Percentiles rank a stretch among this genome's conserved stretches.
phyloP scores from a whole-genome alignment of 768 basidiomycete genomes.

The Tulasnella sp. region DNA sequence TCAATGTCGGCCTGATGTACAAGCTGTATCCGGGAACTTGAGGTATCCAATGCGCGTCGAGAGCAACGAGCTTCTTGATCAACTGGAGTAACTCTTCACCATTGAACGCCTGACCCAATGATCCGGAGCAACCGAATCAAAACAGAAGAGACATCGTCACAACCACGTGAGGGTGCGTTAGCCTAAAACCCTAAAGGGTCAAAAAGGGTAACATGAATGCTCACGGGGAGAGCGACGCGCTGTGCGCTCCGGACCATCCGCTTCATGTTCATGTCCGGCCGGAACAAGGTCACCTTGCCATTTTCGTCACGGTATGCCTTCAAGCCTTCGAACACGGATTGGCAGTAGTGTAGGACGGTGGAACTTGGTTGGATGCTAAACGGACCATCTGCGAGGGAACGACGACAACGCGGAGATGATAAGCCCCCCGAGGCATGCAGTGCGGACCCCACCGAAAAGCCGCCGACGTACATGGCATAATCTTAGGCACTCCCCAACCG shows the following conservation, averaged over 20 bases:
- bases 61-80: conserved; percentile 75
- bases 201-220: not conserved
- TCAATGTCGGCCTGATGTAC: conserved; percentile 81
- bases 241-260: conserved; percentile 62
- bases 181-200: not conserved
- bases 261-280: conserved; percentile 78
- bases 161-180: not conserved
- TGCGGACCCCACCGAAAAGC: conserved; percentile 31
- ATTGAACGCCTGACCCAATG: conserved; percentile 55
- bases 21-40: conserved; percentile 79
- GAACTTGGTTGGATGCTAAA: conserved; percentile 50
- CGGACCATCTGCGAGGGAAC: conserved; percentile 39
- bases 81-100: conserved; percentile 64
- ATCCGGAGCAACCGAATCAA: conserved; percentile 15
- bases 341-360: conserved; percentile 54
- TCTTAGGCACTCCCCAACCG: conserved; percentile 67
- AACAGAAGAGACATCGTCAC: not conserved
- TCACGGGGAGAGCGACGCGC: conserved; percentile 31
- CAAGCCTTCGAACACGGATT: conserved; percentile 56
- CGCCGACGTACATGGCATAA: conserved; percentile 42
- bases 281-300: conserved; percentile 68
- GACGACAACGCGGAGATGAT: conserved; percentile 25
- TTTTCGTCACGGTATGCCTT: conserved; percentile 67
- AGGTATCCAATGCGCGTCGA: conserved; percentile 90
- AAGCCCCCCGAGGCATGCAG: conserved; percentile 27